Conservation (phyloP, 2,329 filamentous ascomycete species). For the Cytospora paraplurivora region DNA sequence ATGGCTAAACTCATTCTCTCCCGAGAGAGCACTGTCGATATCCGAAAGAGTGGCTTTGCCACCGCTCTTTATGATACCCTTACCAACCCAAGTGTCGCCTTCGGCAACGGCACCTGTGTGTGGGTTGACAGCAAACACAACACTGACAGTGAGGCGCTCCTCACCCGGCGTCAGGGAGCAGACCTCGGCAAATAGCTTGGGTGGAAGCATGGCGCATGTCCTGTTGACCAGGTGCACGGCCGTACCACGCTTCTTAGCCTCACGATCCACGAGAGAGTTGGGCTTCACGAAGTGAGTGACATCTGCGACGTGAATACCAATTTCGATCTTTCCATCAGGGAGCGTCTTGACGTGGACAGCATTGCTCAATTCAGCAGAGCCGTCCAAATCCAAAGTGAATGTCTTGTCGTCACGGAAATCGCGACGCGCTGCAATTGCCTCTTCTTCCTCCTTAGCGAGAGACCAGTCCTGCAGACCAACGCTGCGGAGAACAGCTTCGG, state of each 20-base stretch:
- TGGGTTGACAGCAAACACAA: slow-evolving; percentile 88
- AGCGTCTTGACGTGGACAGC: slow-evolving; percentile 89
- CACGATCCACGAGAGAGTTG: slow-evolving; percentile 92
- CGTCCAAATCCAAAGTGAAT: slow-evolving; percentile 91
- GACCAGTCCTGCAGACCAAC: slow-evolving; percentile 93
- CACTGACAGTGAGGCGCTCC: slow-evolving; percentile 87
- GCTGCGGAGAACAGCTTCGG: slow-evolving; percentile 91
- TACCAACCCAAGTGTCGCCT: slow-evolving; percentile 90
- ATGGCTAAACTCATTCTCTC: slow-evolving; percentile 62
- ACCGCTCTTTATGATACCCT: slow-evolving; percentile 87
- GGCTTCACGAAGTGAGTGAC: slow-evolving; percentile 96
- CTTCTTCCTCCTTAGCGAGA: slow-evolving; percentile 78
- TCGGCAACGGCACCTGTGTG: slow-evolving; percentile 78
- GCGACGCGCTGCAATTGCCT: slow-evolving; percentile 71
- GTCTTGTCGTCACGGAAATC: slow-evolving; percentile 88
- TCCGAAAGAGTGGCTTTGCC: slow-evolving; percentile 84
- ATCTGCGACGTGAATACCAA: slow-evolving; percentile 93
- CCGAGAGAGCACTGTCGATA: slow-evolving; percentile 78
- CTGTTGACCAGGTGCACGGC: slow-evolving; percentile 94
- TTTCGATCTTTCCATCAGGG: slow-evolving; percentile 82
- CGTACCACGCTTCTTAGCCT: slow-evolving; percentile 96
- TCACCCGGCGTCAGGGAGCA: slow-evolving; percentile 86
- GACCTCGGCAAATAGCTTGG: slow-evolving; percentile 81
- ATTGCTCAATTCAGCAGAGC: slow-evolving; percentile 85
- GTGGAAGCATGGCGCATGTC: slow-evolving; percentile 82